Percentiles rank a stretch among this genome's conserved stretches.
Evolutionary conservation across 2,329 filamentous ascomycete species (phyloP).

Genomic region (Neopestalotiopsis sp.): DNA sequence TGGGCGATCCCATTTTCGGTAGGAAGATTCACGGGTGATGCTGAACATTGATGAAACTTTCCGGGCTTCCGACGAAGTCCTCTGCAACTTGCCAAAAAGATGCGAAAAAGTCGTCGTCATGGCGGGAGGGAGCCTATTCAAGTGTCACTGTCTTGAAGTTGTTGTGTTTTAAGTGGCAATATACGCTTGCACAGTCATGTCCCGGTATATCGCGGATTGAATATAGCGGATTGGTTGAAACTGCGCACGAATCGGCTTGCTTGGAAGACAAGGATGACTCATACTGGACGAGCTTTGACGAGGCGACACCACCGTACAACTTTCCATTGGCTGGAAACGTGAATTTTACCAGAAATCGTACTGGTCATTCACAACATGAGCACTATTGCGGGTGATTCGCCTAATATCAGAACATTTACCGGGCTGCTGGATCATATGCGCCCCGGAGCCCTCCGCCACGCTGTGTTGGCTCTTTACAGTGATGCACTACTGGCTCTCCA

Average conservation of each 20-base stretch:
- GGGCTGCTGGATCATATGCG: no score
- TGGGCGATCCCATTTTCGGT: not conserved
- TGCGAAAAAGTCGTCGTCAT: constrained; percentile 7
- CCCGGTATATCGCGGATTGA: not conserved
- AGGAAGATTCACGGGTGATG: not conserved
- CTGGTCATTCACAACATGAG: no score
- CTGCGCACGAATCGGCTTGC: not conserved
- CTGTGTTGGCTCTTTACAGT: no score
- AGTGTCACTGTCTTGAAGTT: not conserved
- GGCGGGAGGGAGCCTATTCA: constrained; percentile 1
- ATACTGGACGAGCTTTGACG: not conserved
- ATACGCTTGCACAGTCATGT: not conserved
- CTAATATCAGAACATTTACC: no score
- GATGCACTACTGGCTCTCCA: no score
- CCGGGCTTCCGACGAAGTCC: not conserved
- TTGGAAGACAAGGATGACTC: constrained; percentile 2
- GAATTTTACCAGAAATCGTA: not conserved
- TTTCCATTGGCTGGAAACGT: not conserved
- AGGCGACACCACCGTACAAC: not conserved
- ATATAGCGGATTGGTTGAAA: not conserved
- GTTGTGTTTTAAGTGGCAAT: not conserved
- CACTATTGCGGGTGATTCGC: no score
- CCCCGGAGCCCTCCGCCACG: no score
- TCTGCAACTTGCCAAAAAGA: no score
- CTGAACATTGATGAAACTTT: not conserved